Evolutionary conservation across 768 basidiomycete genomes (phyloP).

Genomic region (Paxillus involutus): DNA sequence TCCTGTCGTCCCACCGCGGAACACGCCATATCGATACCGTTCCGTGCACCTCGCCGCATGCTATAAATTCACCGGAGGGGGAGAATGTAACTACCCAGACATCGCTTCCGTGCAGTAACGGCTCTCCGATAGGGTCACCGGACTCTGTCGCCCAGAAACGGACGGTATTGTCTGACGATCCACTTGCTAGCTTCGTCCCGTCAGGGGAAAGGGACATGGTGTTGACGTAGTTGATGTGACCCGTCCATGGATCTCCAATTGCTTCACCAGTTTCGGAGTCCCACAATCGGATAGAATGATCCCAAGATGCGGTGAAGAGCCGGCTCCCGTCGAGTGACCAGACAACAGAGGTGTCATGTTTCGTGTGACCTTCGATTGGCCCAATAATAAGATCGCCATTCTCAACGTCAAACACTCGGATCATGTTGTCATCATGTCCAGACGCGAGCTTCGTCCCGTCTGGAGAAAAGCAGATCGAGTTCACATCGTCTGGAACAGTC

Average conservation of each 20-base stretch:
- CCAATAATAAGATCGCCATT: neutral
- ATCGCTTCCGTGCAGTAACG: neutral
- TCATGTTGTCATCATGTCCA: too few species aligned
- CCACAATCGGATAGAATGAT: conserved; percentile 9
- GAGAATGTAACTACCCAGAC: neutral
- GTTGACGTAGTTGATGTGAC: conserved; percentile 4
- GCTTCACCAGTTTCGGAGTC: neutral
- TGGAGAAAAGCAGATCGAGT: too few species aligned
- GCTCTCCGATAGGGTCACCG: neutral
- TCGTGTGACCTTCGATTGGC: neutral
- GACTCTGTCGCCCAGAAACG: neutral
- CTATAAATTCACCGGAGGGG: neutral
- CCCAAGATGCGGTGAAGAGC: neutral
- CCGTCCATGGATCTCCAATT: conserved; percentile 8
- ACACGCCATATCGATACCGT: neutral
- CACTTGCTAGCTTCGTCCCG: conserved; percentile 2
- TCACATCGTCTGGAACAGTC: too few species aligned
- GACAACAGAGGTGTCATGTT: neutral
- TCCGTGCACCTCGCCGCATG: neutral
- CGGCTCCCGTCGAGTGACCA: conserved; percentile 15
- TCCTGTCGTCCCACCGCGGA: neutral
- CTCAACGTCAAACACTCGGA: neutral
- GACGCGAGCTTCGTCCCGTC: too few species aligned
- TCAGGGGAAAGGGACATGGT: conserved; percentile 1
- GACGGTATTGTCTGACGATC: neutral